Conservation (phyloP, 306 rosid genomes). For the Citrullus amarus region DNA sequence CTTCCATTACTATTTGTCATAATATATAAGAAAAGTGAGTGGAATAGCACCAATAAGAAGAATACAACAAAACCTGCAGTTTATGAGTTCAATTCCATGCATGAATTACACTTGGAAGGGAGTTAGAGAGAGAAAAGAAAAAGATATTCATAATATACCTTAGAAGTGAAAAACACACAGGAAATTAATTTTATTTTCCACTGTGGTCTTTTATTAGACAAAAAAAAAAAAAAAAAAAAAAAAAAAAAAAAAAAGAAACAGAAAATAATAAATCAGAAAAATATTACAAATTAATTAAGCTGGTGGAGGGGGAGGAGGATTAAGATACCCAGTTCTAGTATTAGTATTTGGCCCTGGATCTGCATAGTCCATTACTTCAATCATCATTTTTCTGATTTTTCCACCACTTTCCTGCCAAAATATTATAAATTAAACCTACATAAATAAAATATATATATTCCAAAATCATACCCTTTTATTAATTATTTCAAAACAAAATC, state of each 20-base stretch:
- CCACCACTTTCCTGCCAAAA: slow-evolving; percentile 21
- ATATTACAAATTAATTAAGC: background rate
- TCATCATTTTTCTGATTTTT: slow-evolving; percentile 9
- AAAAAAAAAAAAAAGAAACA: background rate
- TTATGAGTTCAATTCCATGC: background rate
- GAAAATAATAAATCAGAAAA: too few species aligned
- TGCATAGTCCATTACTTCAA: slow-evolving; percentile 44
- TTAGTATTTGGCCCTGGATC: slow-evolving; percentile 68
- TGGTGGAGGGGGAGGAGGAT: slow-evolving; percentile 24
- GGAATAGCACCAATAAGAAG: background rate
- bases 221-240: too few species aligned
- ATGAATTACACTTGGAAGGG: background rate
- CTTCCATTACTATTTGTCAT: too few species aligned
- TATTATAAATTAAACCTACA: too few species aligned
- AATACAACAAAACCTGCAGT: background rate
- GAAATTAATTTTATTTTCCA: too few species aligned
- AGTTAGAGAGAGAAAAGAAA: too few species aligned
- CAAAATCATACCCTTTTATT: too few species aligned
- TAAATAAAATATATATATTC: too few species aligned
- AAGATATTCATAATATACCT: too few species aligned
- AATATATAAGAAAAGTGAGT: too few species aligned
- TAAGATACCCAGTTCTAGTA: slow-evolving; percentile 36
- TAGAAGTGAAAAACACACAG: background rate
- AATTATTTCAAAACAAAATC: too few species aligned
- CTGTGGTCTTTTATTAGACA: too few species aligned